Evolutionary conservation across 148 eudicot genomes (phyloP).

Genomic region (Fagopyrum tataricum): DNA sequence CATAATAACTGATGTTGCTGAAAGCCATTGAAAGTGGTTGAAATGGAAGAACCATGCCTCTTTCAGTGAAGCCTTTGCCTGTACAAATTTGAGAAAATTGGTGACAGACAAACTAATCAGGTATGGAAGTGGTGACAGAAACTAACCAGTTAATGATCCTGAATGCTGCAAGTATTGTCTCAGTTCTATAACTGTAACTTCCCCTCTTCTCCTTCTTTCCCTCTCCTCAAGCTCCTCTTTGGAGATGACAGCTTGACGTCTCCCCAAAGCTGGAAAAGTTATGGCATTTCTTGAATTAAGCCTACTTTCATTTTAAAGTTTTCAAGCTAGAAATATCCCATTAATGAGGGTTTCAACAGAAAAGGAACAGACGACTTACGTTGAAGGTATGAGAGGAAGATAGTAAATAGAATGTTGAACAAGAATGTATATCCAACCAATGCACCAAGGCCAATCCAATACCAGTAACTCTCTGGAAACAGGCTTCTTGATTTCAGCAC

Average conservation of each 20-base stretch:
- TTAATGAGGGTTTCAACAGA: conserved; percentile 7
- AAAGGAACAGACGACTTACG: conserved; percentile 49
- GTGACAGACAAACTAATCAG: conserved; percentile 7
- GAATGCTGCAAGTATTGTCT: conserved; percentile 78
- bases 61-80: conserved; percentile 23
- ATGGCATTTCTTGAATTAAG: neutral
- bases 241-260: conserved; percentile 85
- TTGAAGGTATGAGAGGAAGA: conserved; percentile 65
- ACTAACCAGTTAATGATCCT: conserved; percentile 65
- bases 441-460: conserved; percentile 90
- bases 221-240: conserved; percentile 62
- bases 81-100: conserved; percentile 7
- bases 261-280: conserved; percentile 57
- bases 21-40: conserved; percentile 95
- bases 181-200: conserved; percentile 56
- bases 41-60: conserved; percentile 97
- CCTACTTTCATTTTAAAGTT: neutral
- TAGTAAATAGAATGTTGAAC: conserved; percentile 75
- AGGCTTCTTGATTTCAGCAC: conserved; percentile 65
- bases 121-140: neutral
- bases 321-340: neutral
- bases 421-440: conserved; percentile 71
- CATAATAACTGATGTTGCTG: conserved; percentile 84
- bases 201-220: conserved; percentile 51
- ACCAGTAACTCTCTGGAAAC: conserved; percentile 87